A percentile compares a stretch with the other conserved stretches of the same genome.
Conservation (phyloP, 2,329 filamentous ascomycete genomes). For the Xylariaceae sp. region DNA sequence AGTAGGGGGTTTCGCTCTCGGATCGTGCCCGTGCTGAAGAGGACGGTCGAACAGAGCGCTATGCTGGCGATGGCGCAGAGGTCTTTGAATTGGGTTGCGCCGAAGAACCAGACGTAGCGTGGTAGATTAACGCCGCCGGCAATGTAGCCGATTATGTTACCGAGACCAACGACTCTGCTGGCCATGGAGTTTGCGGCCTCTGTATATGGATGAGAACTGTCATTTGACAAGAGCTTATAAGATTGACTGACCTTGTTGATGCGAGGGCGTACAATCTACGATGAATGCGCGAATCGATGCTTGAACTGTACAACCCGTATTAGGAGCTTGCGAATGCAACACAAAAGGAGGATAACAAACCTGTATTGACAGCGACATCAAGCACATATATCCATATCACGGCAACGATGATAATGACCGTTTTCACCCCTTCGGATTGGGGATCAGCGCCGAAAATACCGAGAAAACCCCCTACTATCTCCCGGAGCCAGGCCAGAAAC, state of each 20-base stretch:
- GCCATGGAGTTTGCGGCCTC: constrained; percentile 94
- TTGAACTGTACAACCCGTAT: constrained; percentile 55
- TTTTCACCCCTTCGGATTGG: constrained; percentile 60
- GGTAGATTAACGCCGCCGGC: constrained; percentile 81
- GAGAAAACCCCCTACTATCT: constrained; percentile 64
- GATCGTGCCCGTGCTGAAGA: constrained; percentile 64
- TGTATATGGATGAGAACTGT: constrained; percentile 15
- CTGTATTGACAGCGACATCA: constrained; percentile 92
- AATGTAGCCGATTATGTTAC: constrained; percentile 86
- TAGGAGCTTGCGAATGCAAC: constrained; percentile 4
- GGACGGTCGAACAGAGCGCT: constrained; percentile 62
- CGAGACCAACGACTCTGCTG: constrained; percentile 75
- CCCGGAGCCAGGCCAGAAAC: constrained; percentile 67
- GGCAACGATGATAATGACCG: constrained; percentile 67
- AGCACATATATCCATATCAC: constrained; percentile 84
- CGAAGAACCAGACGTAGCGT: constrained; percentile 69
- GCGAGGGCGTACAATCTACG: constrained; percentile 83
- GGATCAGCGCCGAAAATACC: constrained; percentile 64
- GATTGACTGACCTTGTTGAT: constrained; percentile 62
- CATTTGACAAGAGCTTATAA: background rate
- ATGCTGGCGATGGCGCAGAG: constrained; percentile 81
- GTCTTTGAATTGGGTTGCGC: constrained; percentile 86
- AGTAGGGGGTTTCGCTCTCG: constrained; percentile 74
- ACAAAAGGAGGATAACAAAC: constrained; percentile 39
- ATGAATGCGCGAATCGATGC: constrained; percentile 88